Conservation (phyloP, 129 eudicot species). For the Saussurea involucrata region DNA sequence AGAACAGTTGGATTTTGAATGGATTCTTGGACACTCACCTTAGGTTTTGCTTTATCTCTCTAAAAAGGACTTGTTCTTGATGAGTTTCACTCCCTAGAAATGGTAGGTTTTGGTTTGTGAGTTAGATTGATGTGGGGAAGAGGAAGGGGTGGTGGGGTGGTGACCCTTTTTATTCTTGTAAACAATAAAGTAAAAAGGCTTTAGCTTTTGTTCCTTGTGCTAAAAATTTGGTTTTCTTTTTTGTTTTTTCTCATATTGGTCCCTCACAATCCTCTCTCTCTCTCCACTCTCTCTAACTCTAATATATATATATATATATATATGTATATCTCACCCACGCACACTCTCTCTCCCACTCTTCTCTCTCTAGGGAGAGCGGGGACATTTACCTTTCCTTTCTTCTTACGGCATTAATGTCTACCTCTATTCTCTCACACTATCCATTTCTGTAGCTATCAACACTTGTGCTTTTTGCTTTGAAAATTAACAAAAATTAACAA, state of each 20-base stretch:
- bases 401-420: constrained; percentile 69
- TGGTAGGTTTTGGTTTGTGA: constrained; percentile 34
- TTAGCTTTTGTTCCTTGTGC: constrained; percentile 29
- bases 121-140: constrained; percentile 23
- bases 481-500: constrained; percentile 2
- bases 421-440: constrained; percentile 46
- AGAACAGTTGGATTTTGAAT: constrained; percentile 27
- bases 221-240: constrained; percentile 39
- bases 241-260: constrained; percentile 34
- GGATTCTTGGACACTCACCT: background rate
- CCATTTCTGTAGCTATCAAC: constrained; percentile 41
- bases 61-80: constrained; percentile 18
- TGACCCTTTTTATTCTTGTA: constrained; percentile 47
- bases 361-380: constrained; percentile 27
- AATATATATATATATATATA: background rate
- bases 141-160: constrained; percentile 25
- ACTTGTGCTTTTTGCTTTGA: constrained; percentile 17
- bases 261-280: constrained; percentile 32
- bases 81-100: constrained; percentile 16
- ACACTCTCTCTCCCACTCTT: constrained; percentile 15
- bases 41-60: constrained; percentile 17
- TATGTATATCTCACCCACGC: background rate
- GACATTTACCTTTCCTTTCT: constrained; percentile 63
- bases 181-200: constrained; percentile 28
- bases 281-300: background rate